Evolutionary conservation across 1,284 basidiomycete genomes (phyloP), one percentile per base, ranked within the genome.

Genomic region (Omphalotus olearius): DNA sequence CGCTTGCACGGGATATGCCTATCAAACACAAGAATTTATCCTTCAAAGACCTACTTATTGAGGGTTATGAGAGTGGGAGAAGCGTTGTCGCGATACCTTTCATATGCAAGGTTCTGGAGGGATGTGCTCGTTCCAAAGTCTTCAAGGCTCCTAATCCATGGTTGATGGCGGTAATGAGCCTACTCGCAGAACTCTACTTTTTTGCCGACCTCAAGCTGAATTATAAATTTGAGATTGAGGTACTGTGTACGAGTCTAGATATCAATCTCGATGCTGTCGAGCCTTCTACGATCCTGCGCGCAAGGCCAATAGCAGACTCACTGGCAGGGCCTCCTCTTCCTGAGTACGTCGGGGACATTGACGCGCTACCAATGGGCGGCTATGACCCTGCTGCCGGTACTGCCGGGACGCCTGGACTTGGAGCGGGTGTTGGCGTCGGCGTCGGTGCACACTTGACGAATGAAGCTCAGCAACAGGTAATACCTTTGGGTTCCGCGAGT

Each of bases 161-260:
- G 97, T 71, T 99, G 52, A 94, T 97, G 87, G 95, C 91, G 0
- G 90, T 99, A 56, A 76, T 99, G 59, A 84, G 89, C 57, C 78
- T 99, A 23, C 82, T 99, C 45, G 92, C 88, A 38, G 97, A 99
- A 69, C 80, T 99, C 17, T 99, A 99, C 69, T 93, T 96, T 65
- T 97, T 88, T 61, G 96, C 94, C 3, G 95, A 99, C 62, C 79
- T 99, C 56, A 97, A 98, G 71, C 78, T 99, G 55, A 98, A 98
- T 66, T 79, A 96, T 66, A 99, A 98, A 69, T 99, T 99, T 64
- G 97, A 99, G 72, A 99, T 99, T 58, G 97, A 99, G 70, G 88
- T 98, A 28, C 74, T 99, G 7, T 99, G 96, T 79, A 96, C 94
- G 69, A 83, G 84, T 40, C 82, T 99, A 30, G 86, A 90, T 30